Evolutionary conservation across 352 stramenopile species (phyloP), one percentile per base, ranked within the genome.

Genomic region (Globisporangium spiculum): DNA sequence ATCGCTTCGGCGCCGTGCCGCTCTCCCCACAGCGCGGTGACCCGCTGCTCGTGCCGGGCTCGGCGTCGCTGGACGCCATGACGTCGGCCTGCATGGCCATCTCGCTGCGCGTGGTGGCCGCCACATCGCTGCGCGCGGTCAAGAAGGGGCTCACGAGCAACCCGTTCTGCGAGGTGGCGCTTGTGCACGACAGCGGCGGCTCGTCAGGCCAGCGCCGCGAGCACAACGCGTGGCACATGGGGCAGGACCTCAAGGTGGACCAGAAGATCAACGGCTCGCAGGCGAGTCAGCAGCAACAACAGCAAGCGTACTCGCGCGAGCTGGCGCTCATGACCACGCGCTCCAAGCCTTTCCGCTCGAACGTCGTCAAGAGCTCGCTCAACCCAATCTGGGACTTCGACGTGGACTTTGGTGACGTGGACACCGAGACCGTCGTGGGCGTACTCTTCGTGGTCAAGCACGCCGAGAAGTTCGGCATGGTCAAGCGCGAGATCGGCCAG

Each of bases 381-480:
- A 91, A 93, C 68, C 85, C 85, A 41, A 89, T 91, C 60, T 93
- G 85, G 85, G 89, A 91, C 69, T 83, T 93, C 54, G 81, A 91
- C 66, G 81, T 91, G 53, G 85, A 93, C 70, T 93, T 93, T 73
- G 85, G 85, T 27, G 83, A 91, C 66, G 81, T 91, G 22, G 83
- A 91, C 67, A 82, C 74, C 7, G 81, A 91, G 34, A 80, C 72
- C 50, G 82, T 91, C 56, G 70, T 90, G 52, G 85, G 85, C 30
- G 85, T 93, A 57, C 68, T 86, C 48, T 83, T 91, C 62, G 82
- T 84, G 16, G 83, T 93, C 46, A 77, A 77, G 22, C 85, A 93
- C 68, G 72, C 88, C 12, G 85, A 90, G 70, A 91, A 84, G 70
- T 81, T 93, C 62, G 85, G 85, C 32, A 72, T 93, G 53, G 66